A percentile compares a stretch with the other conserved stretches of the same genome.
phyloP scores from a whole-genome alignment of 2,329 filamentous ascomycete species.

The Rugonectria rugulosa region DNA sequence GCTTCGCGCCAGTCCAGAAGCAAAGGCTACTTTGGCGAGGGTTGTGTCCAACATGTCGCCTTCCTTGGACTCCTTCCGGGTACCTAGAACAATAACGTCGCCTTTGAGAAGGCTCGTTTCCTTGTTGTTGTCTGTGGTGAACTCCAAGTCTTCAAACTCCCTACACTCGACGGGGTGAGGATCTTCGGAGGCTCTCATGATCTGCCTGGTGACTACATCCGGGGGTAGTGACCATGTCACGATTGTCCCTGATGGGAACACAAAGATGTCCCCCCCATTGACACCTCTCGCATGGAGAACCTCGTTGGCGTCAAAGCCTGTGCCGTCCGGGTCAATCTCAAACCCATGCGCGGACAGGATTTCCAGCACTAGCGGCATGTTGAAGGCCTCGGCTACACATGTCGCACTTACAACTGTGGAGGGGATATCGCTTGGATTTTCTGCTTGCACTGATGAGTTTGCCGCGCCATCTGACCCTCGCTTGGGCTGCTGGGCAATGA shows the following conservation, averaged over 20 bases:
- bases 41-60: slow-evolving; percentile 65
- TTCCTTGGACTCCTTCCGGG: slow-evolving; percentile 61
- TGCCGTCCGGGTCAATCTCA: slow-evolving; percentile 67
- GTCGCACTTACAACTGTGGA: slow-evolving; percentile 63
- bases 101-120: slow-evolving; percentile 82
- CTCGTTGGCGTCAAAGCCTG: slow-evolving; percentile 66
- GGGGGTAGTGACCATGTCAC: slow-evolving; percentile 90
- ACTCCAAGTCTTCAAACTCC: slow-evolving; percentile 92
- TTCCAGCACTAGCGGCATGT: slow-evolving; percentile 67
- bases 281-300: slow-evolving; percentile 69
- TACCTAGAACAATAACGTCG: slow-evolving; percentile 89
- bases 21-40: slow-evolving; percentile 94
- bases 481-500: slow-evolving; percentile 76
- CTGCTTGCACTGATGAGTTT: slow-evolving; percentile 10
- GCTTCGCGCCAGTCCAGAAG: slow-evolving; percentile 87
- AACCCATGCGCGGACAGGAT: slow-evolving; percentile 67
- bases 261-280: slow-evolving; percentile 85
- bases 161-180: slow-evolving; percentile 72
- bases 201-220: slow-evolving; percentile 74
- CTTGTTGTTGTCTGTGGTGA: slow-evolving; percentile 74
- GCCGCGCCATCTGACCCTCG: slow-evolving; percentile 44
- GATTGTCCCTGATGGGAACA: slow-evolving; percentile 93
- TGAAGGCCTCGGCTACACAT: slow-evolving; percentile 69
- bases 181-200: slow-evolving; percentile 78
- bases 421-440: slow-evolving; percentile 44